A percentile compares a stretch with the other conserved stretches of the same genome.
These are phyloP conservation scores for Dissophora ornata DNA, from an alignment of 192 early-diverging fungal genomes.

Conservation along the genomic window DNA sequence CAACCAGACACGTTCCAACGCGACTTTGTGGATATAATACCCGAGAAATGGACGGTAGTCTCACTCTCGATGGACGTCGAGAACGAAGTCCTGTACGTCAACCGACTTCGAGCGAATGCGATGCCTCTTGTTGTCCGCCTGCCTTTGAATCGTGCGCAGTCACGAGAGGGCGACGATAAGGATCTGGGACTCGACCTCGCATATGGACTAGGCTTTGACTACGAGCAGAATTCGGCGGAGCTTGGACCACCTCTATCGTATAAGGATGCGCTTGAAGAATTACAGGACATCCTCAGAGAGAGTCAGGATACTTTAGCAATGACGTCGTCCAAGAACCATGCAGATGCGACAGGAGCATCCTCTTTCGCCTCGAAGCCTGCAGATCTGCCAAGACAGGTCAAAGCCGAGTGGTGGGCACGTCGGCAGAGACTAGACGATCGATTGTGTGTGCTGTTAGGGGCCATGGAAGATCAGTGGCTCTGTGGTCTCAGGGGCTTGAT, in stretches of 20 bases:
- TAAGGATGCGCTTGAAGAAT: constrained; percentile 63
- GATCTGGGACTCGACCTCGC: neutral
- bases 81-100: constrained; percentile 76
- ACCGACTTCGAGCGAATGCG: constrained; percentile 61
- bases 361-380: neutral
- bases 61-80: constrained; percentile 80
- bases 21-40: constrained; percentile 68
- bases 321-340: constrained; percentile 31
- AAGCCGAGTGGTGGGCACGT: constrained; percentile 84
- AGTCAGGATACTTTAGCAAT: constrained; percentile 77
- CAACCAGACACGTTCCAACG: constrained; percentile 52
- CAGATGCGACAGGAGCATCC: neutral
- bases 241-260: constrained; percentile 47
- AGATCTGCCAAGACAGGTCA: constrained; percentile 68
- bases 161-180: constrained; percentile 32
- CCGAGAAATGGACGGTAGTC: constrained; percentile 79
- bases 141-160: constrained; percentile 71
- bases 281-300: constrained; percentile 73
- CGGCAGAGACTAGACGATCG: constrained; percentile 78
- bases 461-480: constrained; percentile 86
- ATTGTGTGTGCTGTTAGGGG: constrained; percentile 68
- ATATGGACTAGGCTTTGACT: constrained; percentile 3
- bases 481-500: constrained; percentile 79
- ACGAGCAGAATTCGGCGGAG: constrained; percentile 47
- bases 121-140: constrained; percentile 75